phyloP scores from a whole-genome alignment of 1,139 yeast species.

The Yamadazyma triangularis region DNA sequence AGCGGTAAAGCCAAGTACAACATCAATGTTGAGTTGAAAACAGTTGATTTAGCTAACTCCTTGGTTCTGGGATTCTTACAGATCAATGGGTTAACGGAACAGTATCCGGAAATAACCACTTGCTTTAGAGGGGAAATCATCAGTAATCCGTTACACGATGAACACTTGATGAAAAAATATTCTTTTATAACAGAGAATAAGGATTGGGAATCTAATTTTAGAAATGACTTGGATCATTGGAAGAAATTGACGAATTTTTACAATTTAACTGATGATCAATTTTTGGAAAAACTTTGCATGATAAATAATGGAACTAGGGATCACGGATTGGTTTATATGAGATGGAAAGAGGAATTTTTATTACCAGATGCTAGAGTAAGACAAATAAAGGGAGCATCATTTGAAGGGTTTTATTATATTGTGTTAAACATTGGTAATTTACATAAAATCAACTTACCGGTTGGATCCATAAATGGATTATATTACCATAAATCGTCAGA shows the following conservation, averaged over 20 bases:
- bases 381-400: constrained; percentile 74
- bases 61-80: constrained; percentile 73
- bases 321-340: constrained; percentile 63
- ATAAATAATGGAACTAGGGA: constrained; percentile 30
- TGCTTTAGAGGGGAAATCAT: constrained; percentile 86
- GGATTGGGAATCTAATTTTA: constrained; percentile 58
- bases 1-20: constrained; percentile 66
- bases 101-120: constrained; percentile 75
- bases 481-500: constrained; percentile 79
- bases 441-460: constrained; percentile 10
- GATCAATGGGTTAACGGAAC: constrained; percentile 74
- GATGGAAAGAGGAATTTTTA: constrained; percentile 90
- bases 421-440: constrained; percentile 66
- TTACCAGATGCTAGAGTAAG: constrained; percentile 76
- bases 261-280: constrained; percentile 19
- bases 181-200: constrained; percentile 39
- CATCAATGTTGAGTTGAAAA: constrained; percentile 67
- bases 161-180: constrained; percentile 15
- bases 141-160: constrained; percentile 42
- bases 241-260: constrained; percentile 55
- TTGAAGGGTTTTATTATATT: constrained; percentile 88
- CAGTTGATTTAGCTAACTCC: constrained; percentile 59
- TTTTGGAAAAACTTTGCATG: constrained; percentile 21
- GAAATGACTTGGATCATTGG: constrained; percentile 86
- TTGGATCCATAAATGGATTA: constrained; percentile 70